Conservation (phyloP, 768 basidiomycete species). For the Leucocoprinus birnbaumii region DNA sequence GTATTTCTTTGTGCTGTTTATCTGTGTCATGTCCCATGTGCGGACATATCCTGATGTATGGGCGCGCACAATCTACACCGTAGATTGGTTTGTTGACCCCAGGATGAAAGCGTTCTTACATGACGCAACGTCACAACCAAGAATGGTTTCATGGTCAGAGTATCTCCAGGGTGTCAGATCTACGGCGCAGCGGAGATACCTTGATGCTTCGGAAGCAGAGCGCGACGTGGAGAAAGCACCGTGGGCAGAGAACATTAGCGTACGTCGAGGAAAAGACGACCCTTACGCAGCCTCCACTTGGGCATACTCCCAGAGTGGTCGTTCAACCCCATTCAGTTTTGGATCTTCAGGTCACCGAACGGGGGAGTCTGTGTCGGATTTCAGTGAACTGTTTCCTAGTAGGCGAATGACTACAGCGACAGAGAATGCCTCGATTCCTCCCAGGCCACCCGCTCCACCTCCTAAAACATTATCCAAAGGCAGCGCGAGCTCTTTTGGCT, state of each 20-base stretch:
- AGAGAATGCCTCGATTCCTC: slow-evolving; percentile 15
- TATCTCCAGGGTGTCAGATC: slow-evolving; percentile 28
- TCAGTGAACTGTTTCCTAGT: slow-evolving; percentile 1
- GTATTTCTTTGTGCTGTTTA: slow-evolving; percentile 54
- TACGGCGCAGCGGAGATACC: slow-evolving; percentile 18
- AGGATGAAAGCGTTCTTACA: slow-evolving; percentile 3
- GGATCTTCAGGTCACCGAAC: background rate
- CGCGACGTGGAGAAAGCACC: slow-evolving; percentile 29
- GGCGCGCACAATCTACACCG: slow-evolving; percentile 43
- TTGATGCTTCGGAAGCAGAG: slow-evolving; percentile 13
- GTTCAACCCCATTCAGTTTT: background rate
- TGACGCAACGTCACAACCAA: background rate
- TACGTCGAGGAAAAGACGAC: slow-evolving; percentile 54
- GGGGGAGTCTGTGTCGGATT: background rate
- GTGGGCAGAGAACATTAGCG: slow-evolving; percentile 43
- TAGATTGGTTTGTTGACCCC: slow-evolving; percentile 53
- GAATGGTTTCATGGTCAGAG: slow-evolving; percentile 10
- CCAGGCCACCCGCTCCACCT: slow-evolving; percentile 22
- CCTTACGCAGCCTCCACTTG: slow-evolving; percentile 39
- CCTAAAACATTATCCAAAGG: slow-evolving; percentile 22
- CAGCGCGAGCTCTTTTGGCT: slow-evolving; percentile 21
- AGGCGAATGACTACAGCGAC: slow-evolving; percentile 12
- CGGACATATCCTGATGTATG: slow-evolving; percentile 45
- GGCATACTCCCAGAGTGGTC: background rate
- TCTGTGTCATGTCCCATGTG: slow-evolving; percentile 44